These are phyloP conservation scores for Thalassia testudinum DNA, from an alignment of 116 monocot genomes.

Conservation along the genomic window DNA sequence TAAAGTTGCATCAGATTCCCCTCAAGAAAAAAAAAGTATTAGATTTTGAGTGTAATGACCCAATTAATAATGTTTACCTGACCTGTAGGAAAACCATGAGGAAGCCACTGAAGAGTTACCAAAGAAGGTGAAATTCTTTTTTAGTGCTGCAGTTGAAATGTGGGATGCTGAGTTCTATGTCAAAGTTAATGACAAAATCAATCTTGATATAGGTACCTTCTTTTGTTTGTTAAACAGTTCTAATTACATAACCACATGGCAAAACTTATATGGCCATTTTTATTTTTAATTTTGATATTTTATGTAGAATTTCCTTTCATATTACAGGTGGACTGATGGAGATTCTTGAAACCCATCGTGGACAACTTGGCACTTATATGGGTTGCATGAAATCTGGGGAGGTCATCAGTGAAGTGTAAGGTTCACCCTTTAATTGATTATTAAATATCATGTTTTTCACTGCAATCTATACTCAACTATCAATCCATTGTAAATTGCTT, in stretches of 20 bases:
- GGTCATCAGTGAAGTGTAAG: slow-evolving; percentile 78
- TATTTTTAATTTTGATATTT: too few relatives aligned
- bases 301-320: too few relatives aligned
- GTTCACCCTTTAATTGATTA: background rate
- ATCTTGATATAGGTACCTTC: slow-evolving; percentile 56
- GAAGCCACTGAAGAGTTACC: slow-evolving; percentile 83
- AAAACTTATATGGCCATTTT: too few relatives aligned
- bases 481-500: too few relatives aligned
- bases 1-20: too few relatives aligned
- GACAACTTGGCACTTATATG: slow-evolving; percentile 55
- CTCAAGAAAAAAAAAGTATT: too few relatives aligned
- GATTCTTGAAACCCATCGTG: slow-evolving; percentile 69
- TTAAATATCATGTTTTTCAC: too few relatives aligned
- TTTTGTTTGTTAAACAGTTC: background rate
- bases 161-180: slow-evolving; percentile 99
- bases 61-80: too few relatives aligned
- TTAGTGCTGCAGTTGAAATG: slow-evolving; percentile 68
- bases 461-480: too few relatives aligned
- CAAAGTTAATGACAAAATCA: slow-evolving; percentile 92
- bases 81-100: slow-evolving; percentile 69
- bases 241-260: too few relatives aligned
- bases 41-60: too few relatives aligned
- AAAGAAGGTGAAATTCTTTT: slow-evolving; percentile 88
- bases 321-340: slow-evolving; percentile 67
- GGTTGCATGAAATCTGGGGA: slow-evolving; percentile 97